A percentile compares a stretch with the other conserved stretches of the same genome.
phyloP scores from a whole-genome alignment of 2,329 filamentous ascomycete species.

The Aspergillus glaucus region DNA sequence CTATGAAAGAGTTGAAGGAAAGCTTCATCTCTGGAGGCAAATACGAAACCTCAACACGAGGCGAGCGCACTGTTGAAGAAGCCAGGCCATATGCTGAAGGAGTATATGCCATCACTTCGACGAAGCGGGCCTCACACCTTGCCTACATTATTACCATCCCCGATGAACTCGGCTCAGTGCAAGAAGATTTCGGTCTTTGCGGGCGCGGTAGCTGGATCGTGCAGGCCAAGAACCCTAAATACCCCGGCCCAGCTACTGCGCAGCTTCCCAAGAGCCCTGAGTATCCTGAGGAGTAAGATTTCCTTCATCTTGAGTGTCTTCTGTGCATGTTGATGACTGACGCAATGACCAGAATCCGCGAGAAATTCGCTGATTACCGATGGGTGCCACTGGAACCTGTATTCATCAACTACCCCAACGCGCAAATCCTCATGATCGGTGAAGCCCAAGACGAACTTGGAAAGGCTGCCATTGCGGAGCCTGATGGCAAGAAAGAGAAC shows the following conservation, averaged over 20 bases:
- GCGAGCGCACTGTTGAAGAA: constrained; percentile 61
- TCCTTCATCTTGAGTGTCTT: background rate
- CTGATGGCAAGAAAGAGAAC: constrained; percentile 42
- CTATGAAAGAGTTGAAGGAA: constrained; percentile 64
- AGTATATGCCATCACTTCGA: constrained; percentile 73
- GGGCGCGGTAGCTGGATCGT: constrained; percentile 70
- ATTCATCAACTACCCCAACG: constrained; percentile 66
- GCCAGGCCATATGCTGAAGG: constrained; percentile 76
- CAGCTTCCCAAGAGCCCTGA: constrained; percentile 59
- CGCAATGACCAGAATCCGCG: constrained; percentile 48
- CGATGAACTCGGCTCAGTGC: constrained; percentile 61
- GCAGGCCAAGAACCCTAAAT: constrained; percentile 72
- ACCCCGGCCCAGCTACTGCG: constrained; percentile 57
- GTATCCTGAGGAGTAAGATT: constrained; percentile 61
- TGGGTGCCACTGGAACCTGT: constrained; percentile 71
- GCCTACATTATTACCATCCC: constrained; percentile 76
- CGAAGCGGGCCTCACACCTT: constrained; percentile 66
- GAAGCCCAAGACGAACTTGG: constrained; percentile 35
- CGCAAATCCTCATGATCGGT: constrained; percentile 74
- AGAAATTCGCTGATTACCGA: constrained; percentile 65
- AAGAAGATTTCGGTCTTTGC: constrained; percentile 66
- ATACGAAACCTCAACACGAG: constrained; percentile 70
- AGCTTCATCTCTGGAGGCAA: constrained; percentile 61
- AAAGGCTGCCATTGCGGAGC: constrained; percentile 29
- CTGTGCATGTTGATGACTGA: background rate